Base-by-base conservation (phyloP, 768 basidiomycete genomes). In the Lactifluus hygrophoroides region DNA sequence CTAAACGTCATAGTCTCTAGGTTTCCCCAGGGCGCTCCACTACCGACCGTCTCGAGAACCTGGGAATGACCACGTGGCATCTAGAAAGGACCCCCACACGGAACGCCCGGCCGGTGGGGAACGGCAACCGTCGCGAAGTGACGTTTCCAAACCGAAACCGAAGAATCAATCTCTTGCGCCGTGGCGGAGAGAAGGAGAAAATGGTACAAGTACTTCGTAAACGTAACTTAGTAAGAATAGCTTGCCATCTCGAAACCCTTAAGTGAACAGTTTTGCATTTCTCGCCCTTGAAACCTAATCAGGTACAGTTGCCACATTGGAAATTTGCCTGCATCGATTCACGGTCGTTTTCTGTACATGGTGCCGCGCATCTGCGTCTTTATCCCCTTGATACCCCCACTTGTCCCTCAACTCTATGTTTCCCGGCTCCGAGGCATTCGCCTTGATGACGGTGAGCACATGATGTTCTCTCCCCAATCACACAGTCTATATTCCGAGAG, bases 21-120 rank as follows among this genome's bases (percentile, higher is more conserved):
- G 57, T 51, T 58, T 58, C 57, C 44, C 54, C 58, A 60, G 42
- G n/a, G 32, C 32, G 32, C 32, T 32, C 27, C 19, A 35, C 48
- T 34, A 28, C 42, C n/a, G 30, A 3, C 34, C 11, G 38, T 14
- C 7, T 43, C 35, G 17, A 43, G 13, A 32, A 30, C 25, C 14
- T 45, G 30, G 53, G 37, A 25, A 42, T 21, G 11, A 50, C 35
- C 54, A 56, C 54, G 53, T 56, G 59, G 54, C 35, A 44, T 32
- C n/a, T 19, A 44, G 45, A 44, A 25, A 44, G 37, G n/a, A 30
- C 30, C 47, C 47, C 40, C 53, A 27, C 51, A 34, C 38, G 23
- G 25, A 25, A 2, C 16, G 10, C 51, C 27, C n/a, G n/a, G n/a
- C n/a, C 13, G 9, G 54, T 14, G 27, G 49, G 54, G 48, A 27